A percentile compares a stretch with the other conserved stretches of the same genome.
Evolutionary conservation across 345 rosid genomes (phyloP).

Genomic region (Pugionium cornutum): DNA sequence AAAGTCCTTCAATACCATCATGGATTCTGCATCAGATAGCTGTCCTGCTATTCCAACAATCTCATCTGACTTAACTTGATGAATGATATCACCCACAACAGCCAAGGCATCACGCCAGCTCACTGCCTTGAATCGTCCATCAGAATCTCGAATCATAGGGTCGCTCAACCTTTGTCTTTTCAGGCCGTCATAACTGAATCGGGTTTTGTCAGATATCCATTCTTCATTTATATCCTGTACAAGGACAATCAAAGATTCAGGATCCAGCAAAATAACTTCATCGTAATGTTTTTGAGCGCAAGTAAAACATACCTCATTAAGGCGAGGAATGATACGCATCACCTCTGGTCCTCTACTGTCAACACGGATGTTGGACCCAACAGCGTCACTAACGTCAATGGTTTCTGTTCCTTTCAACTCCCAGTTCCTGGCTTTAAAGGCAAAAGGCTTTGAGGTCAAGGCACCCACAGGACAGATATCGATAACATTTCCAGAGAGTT

Average conservation of each 20-base stretch:
- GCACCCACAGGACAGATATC: conserved; percentile 99
- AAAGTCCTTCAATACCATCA: conserved; percentile 96
- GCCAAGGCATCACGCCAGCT: conserved; percentile 97
- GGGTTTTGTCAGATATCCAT: conserved; percentile 99
- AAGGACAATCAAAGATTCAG: conserved; percentile 19
- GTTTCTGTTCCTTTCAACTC: conserved; percentile 97
- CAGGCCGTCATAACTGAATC: conserved; percentile 93
- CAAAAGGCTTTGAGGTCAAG: conserved; percentile 96
- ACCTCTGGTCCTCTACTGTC: conserved; percentile 99
- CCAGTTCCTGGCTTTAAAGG: conserved; percentile 98
- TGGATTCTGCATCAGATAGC: conserved; percentile 96
- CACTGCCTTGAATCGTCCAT: conserved; percentile 86
- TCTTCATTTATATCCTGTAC: conserved; percentile 97
- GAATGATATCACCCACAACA: conserved; percentile 79
- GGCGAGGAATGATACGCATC: conserved; percentile 84
- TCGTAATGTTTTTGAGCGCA: background rate
- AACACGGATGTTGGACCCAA: conserved; percentile 93
- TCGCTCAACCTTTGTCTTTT: conserved; percentile 99
- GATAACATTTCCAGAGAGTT: conserved; percentile 96
- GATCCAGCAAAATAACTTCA: conserved; percentile 14
- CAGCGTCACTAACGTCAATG: conserved; percentile 95
- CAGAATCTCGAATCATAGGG: conserved; percentile 92
- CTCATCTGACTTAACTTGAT: conserved; percentile 79
- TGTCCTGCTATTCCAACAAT: conserved; percentile 89
- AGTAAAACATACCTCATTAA: conserved; percentile 70